Conservation (phyloP, 2,329 filamentous ascomycete species). For the Calonectria crousiana region DNA sequence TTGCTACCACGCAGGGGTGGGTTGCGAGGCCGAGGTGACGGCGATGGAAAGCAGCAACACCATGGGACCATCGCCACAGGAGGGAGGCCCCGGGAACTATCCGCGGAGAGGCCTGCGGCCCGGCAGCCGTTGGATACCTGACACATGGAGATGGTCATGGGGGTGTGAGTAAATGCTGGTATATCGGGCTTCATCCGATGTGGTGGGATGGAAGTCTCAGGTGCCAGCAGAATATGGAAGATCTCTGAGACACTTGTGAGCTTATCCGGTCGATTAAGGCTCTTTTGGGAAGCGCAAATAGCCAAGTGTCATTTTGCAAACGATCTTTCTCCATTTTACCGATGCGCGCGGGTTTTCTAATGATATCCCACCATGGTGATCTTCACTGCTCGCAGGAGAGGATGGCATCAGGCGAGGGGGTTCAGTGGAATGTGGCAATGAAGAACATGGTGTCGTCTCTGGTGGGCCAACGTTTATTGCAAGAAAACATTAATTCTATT, state of each 20-base stretch:
- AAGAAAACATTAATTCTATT: not conserved
- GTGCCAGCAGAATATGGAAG: not conserved
- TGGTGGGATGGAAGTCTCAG: slow-evolving; percentile 15
- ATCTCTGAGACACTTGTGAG: slow-evolving; percentile 12
- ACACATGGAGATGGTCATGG: slow-evolving; percentile 23
- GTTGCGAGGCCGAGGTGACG: not conserved
- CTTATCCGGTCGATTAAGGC: slow-evolving; percentile 14
- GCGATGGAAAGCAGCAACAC: not conserved
- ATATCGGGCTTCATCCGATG: slow-evolving; percentile 16
- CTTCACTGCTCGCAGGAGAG: not conserved
- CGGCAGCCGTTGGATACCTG: slow-evolving; percentile 20
- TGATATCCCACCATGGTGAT: slow-evolving; percentile 9
- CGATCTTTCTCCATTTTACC: slow-evolving; percentile 21
- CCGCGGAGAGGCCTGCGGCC: slow-evolving; percentile 11
- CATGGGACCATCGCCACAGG: not conserved
- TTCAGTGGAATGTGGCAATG: not conserved
- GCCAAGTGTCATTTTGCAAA: not conserved
- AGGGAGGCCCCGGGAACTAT: slow-evolving; percentile 7
- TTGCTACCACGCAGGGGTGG: not conserved
- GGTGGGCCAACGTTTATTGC: not conserved
- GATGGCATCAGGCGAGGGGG: slow-evolving; percentile 13
- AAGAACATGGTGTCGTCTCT: not conserved
- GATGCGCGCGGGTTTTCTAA: slow-evolving; percentile 14
- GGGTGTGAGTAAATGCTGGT: not conserved
- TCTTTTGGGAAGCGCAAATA: slow-evolving; percentile 8